Base-by-base conservation (phyloP, 495 filamentous ascomycete species). In the Trichoderma erinaceum region DNA sequence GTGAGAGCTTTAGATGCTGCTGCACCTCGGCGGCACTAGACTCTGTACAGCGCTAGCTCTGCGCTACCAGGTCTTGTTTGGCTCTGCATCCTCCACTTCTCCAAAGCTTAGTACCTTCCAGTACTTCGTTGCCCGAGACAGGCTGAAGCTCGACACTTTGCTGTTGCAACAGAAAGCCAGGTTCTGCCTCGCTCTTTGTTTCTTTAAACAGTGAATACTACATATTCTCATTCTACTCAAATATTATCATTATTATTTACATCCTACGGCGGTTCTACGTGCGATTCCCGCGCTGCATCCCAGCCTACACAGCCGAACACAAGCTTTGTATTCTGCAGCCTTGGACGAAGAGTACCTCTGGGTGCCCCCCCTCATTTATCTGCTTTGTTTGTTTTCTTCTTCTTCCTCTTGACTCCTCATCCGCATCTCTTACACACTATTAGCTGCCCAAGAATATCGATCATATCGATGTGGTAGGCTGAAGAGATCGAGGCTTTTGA, bases 381-480 rank as follows among this genome's bases (percentile, higher is more conserved):
- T 52, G 64, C 64, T 1, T n/a, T 65, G 63, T 41, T 41, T 3
- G 5, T 18, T 41, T 12, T 38, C 23, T n/a, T n/a, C 23, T n/a
- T n/a, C 64, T 43, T 64, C 56, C 35, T 12, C 32, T 41, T 64
- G 18, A 44, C 3, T 27, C 13, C 64, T 66, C 16, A 67, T 21
- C 38, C 16, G 50, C 58, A 61, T 58, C 18, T 23, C 66, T 38
- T 38, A 66, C 29, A 16, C 79, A 78, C 76, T 70, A 75, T 64
- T 25, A 38, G 67, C 21, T 52, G 48, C 21, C 21, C 18, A 21
- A 10, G 13, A 52, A 21, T 21, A 16, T 23, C 21, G 48, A 21
- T 16, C 2, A 52, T 52, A 21, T 52, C n/a, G 48, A 52, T 6
- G 18, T 52, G n/a, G 48, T 52, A 52, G 10, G 4, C 4, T 0